Conservation (phyloP, 225 moss, liverwort and hornwort species). For the Straminergon stramineum region DNA sequence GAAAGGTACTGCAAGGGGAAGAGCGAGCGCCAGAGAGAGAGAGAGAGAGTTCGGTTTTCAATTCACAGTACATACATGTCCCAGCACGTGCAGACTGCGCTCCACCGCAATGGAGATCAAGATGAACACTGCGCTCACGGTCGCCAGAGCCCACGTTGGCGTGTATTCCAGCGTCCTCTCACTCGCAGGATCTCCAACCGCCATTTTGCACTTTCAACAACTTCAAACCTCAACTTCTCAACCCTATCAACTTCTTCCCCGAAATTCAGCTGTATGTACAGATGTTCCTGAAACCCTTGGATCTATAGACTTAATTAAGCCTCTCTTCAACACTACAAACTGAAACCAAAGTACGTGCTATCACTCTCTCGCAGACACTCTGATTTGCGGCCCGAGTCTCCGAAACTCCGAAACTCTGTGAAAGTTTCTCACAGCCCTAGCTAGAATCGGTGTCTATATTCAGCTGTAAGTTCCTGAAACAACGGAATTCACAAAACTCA, state of each 20-base stretch:
- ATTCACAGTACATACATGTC: constrained; percentile 8
- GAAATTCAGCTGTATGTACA: not conserved
- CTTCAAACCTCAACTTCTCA: not conserved
- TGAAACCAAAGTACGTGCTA: not conserved
- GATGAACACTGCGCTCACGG: constrained; percentile 19
- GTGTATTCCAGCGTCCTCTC: constrained; percentile 37
- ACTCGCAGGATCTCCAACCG: not conserved
- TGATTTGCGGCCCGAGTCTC: not conserved
- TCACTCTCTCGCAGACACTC: not conserved
- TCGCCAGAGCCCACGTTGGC: constrained; percentile 32
- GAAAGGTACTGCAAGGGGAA: not conserved
- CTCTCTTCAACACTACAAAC: not conserved
- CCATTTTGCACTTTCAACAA: not conserved
- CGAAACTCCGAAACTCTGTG: not conserved
- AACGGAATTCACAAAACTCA: not conserved
- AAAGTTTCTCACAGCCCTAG: not conserved
- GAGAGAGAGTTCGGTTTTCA: not conserved
- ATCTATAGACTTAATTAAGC: not conserved
- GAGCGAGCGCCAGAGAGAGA: not conserved
- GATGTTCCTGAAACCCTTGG: not conserved
- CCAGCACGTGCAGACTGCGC: constrained; percentile 18
- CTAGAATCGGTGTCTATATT: not conserved
- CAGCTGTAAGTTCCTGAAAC: not conserved
- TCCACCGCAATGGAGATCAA: constrained; percentile 22
- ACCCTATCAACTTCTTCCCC: not conserved